Evolutionary conservation across 2,329 filamentous ascomycete genomes (phyloP).

Genomic region (Hypoxylon sp.): DNA sequence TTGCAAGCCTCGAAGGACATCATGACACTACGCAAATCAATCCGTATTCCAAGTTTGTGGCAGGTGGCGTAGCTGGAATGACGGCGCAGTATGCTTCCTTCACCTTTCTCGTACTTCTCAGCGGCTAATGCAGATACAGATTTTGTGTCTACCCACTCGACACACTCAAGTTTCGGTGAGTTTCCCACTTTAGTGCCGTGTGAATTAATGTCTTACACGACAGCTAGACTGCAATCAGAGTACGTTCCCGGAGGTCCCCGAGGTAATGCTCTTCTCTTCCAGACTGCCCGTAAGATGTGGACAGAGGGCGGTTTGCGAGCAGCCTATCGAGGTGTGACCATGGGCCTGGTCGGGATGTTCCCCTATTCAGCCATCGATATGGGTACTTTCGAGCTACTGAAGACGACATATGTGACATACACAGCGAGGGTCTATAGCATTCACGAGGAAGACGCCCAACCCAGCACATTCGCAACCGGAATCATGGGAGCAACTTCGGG

Average conservation of each 20-base stretch:
- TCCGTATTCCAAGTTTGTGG: slow-evolving; percentile 88
- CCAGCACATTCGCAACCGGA: slow-evolving; percentile 86
- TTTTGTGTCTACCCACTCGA: slow-evolving; percentile 96
- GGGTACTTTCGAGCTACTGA: slow-evolving; percentile 94
- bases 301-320: slow-evolving; percentile 78
- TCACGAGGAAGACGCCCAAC: slow-evolving; percentile 86
- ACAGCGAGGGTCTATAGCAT: slow-evolving; percentile 78
- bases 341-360: slow-evolving; percentile 96
- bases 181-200: slow-evolving; percentile 9
- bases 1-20: slow-evolving; percentile 90
- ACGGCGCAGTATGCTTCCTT: slow-evolving; percentile 80
- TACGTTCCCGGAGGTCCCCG: slow-evolving; percentile 87
- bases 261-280: slow-evolving; percentile 85
- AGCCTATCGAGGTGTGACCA: slow-evolving; percentile 92
- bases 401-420: slow-evolving; percentile 77
- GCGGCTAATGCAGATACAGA: slow-evolving; percentile 59
- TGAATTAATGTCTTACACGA: slow-evolving; percentile 48
- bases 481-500: slow-evolving; percentile 92
- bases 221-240: slow-evolving; percentile 90
- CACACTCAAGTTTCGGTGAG: slow-evolving; percentile 77
- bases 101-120: background rate
- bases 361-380: slow-evolving; percentile 98
- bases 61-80: slow-evolving; percentile 93
- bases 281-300: slow-evolving; percentile 91
- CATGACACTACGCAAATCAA: slow-evolving; percentile 84